Evolutionary conservation across 352 stramenopile species (phyloP).

Genomic region (Pseudoperonospora humuli): DNA sequence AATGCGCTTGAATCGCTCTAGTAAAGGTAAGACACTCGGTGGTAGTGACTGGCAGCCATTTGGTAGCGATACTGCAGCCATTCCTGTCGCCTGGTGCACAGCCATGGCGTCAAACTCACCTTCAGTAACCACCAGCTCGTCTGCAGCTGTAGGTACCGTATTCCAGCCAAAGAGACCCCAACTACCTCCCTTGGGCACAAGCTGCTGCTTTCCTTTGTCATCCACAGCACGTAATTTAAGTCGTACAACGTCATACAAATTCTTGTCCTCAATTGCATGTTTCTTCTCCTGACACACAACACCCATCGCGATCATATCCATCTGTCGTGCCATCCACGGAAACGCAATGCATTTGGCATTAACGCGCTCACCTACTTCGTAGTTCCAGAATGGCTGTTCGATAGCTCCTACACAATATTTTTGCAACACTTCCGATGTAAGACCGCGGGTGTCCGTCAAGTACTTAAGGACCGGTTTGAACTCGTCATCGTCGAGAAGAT

Average conservation of each 20-base stretch:
- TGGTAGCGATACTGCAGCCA: conserved; percentile 91
- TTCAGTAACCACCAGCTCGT: conserved; percentile 95
- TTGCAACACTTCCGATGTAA: conserved; percentile 61
- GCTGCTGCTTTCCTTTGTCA: conserved; percentile 81
- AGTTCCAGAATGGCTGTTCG: conserved; percentile 77
- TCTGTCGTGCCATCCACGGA: conserved; percentile 90
- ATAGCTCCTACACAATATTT: conserved; percentile 89
- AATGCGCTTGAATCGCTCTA: conserved; percentile 96
- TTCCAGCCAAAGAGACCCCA: conserved; percentile 99
- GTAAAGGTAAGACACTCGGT: conserved; percentile 89
- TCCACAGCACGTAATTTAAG: conserved; percentile 81
- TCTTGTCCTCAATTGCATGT: conserved; percentile 40
- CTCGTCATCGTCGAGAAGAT: conserved; percentile 56
- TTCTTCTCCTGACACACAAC: conserved; percentile 37
- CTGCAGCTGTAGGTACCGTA: conserved; percentile 82
- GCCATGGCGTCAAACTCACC: conserved; percentile 96
- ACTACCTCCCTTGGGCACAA: conserved; percentile 88
- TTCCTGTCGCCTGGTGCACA: conserved; percentile 93
- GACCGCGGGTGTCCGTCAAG: conserved; percentile 55
- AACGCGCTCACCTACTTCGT: conserved; percentile 36
- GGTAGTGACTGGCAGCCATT: conserved; percentile 96
- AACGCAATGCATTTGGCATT: conserved; percentile 90
- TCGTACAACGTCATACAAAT: conserved; percentile 69
- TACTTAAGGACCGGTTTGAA: conserved; percentile 64
- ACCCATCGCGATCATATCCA: conserved; percentile 82